Base-by-base conservation (phyloP, 1,284 basidiomycete species). In the Ustilago trichophora region DNA sequence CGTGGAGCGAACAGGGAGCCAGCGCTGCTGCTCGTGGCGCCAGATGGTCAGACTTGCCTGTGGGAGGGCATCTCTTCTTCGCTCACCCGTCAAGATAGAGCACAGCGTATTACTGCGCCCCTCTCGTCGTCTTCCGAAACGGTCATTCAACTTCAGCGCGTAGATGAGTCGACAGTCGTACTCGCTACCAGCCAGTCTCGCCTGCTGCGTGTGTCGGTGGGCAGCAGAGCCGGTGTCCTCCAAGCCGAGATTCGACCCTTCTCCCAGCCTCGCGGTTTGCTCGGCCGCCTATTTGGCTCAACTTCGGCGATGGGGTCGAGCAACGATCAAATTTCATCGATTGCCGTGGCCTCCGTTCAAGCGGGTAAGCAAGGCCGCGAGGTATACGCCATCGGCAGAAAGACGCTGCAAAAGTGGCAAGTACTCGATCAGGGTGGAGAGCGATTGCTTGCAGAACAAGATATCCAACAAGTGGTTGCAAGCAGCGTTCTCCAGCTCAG, bases 391-490 rank as follows among this genome's bases (percentile, higher is more conserved):
- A 55, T 77, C 31, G 69, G 77, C 18, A 55, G 54, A 7, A 65
- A 62, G 38, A 64, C 54, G 25, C 36, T 80, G 13, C 80, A 81
- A 33, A 67, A 72, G 32, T 82, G 80, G 80, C 63, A 73, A 33
- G 53, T 81, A 16, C 65, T 72, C 13, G 60, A 77, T 8, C 60
- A 71, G 12, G 72, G 71, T 2, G 64, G 59, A 13, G 76, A 78
- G 32, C 59, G 62, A 19, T 45, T 80, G 19, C n/a, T 75, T 8
- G 72, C 66, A 18, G 77, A 81, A 51, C 72, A 80, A 38, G 76
- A 80, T 44, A 41, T 79, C 12, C 68, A 73, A 15, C 60, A 69
- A 25, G 56, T 78, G n/a, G 49, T 81, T 13, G 65, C 72, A 2
- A 70, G 68, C 47, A 54, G 48, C 37, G 52, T 58, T 18, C 51